A percentile compares a stretch with the other conserved stretches of the same genome.
Evolutionary conservation across 108 stramenopile species (phyloP).

Genomic region (Mediolabrus comicus): DNA sequence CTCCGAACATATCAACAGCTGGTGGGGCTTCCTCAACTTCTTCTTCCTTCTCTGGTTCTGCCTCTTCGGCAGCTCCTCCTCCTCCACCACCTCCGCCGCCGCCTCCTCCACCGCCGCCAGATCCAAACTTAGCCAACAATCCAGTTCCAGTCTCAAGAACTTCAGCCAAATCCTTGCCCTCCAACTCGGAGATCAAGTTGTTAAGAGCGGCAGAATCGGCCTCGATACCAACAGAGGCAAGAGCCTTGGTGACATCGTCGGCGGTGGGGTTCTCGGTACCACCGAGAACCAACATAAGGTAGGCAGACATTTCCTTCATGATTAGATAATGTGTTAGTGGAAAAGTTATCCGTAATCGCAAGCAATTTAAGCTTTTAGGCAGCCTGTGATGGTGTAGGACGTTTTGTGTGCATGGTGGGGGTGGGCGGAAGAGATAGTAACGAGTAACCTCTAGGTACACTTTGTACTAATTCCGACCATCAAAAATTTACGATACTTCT

Average conservation of each 20-base stretch:
- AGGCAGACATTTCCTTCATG: slow-evolving; percentile 73
- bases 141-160: slow-evolving; percentile 81
- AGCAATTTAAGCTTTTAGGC: slow-evolving; percentile 48
- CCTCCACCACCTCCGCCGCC: slow-evolving; percentile 64
- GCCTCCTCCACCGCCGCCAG: slow-evolving; percentile 90
- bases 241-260: slow-evolving; percentile 90
- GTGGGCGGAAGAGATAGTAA: neutral
- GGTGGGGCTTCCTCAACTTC: slow-evolving; percentile 70
- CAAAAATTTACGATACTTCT: no score
- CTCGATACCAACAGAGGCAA: slow-evolving; percentile 90
- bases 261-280: slow-evolving; percentile 92
- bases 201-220: slow-evolving; percentile 70
- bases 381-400: slow-evolving; percentile 33
- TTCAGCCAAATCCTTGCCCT: slow-evolving; percentile 94
- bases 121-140: slow-evolving; percentile 92
- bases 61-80: slow-evolving; percentile 59
- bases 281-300: slow-evolving; percentile 93
- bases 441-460: neutral
- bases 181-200: slow-evolving; percentile 80
- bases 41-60: slow-evolving; percentile 55
- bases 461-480: neutral
- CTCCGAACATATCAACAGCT: slow-evolving; percentile 73
- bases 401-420: neutral
- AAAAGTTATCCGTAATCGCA: slow-evolving; percentile 26
- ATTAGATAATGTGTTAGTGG: neutral